A percentile compares a stretch with the other conserved stretches of the same genome.
phyloP scores from a whole-genome alignment of 2,329 filamentous ascomycete genomes.

The Colletotrichum destructivum region DNA sequence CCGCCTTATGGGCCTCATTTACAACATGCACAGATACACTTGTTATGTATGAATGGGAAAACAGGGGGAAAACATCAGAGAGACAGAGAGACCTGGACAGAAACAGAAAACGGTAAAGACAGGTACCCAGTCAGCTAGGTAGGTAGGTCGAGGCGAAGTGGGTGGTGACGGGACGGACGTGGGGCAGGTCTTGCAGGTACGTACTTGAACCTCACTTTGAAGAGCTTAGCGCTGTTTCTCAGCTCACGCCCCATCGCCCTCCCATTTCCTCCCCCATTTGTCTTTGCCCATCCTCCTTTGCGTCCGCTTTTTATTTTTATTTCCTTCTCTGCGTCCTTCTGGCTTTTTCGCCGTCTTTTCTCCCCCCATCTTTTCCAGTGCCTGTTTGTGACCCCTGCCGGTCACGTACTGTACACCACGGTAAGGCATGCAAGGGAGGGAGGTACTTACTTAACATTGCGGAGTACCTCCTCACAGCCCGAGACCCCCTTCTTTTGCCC shows the following conservation, averaged over 20 bases:
- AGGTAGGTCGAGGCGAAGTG: not conserved
- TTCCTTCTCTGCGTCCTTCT: not conserved
- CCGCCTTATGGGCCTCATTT: not conserved
- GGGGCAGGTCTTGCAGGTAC: constrained; percentile 12
- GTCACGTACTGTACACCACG: too few relatives aligned
- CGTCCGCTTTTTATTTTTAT: constrained; percentile 27
- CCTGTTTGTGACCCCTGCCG: too few relatives aligned
- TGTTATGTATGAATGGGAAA: constrained; percentile 9
- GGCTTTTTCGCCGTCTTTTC: not conserved
- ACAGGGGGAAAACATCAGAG: not conserved
- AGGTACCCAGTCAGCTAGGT: too few relatives aligned
- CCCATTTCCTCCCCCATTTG: constrained; percentile 33
- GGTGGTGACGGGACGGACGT: constrained; percentile 16
- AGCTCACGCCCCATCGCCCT: constrained; percentile 30
- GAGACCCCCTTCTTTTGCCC: constrained; percentile 5
- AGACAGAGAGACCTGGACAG: not conserved
- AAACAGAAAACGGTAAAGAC: not conserved
- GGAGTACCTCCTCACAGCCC: not conserved
- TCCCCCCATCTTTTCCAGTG: not conserved
- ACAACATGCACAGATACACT: not conserved
- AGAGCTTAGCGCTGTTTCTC: constrained; percentile 23
- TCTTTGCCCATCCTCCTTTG: constrained; percentile 14
- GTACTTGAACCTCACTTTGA: constrained; percentile 13
- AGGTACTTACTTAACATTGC: not conserved
- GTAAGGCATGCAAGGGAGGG: not conserved